Percentiles rank a stretch among this genome's conserved stretches.
Conservation (phyloP, 2,329 filamentous ascomycete genomes). For the Alternaria incomplexa region DNA sequence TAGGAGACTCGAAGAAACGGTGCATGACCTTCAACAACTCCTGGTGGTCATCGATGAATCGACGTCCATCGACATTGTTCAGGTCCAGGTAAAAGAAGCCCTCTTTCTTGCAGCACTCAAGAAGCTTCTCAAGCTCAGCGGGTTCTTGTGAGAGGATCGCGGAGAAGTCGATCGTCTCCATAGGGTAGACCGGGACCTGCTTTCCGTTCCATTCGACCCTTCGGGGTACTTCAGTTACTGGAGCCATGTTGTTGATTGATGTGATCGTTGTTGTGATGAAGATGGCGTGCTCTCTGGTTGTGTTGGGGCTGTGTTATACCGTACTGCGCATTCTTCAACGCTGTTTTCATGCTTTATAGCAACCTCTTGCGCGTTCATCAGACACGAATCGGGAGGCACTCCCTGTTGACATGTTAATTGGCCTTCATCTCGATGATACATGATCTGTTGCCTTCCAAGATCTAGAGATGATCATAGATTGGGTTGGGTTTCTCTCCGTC, state of each 20-base stretch:
- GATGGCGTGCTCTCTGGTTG: background rate
- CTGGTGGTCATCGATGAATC: constrained; percentile 60
- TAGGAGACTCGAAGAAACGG: constrained; percentile 60
- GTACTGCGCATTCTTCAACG: background rate
- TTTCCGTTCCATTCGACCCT: constrained; percentile 43
- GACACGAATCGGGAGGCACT: background rate
- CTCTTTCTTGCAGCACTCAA: constrained; percentile 57
- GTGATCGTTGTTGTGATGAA: background rate
- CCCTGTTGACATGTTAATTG: background rate
- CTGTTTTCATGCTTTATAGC: background rate
- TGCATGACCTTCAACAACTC: constrained; percentile 62
- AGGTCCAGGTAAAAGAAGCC: constrained; percentile 66
- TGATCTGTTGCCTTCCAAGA: background rate
- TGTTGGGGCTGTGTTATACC: background rate
- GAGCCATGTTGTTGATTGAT: constrained; percentile 26
- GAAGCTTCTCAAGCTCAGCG: constrained; percentile 59
- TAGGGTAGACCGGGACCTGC: constrained; percentile 35
- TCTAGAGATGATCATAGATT: constrained; percentile 1
- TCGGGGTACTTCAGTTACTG: constrained; percentile 24
- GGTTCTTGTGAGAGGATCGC: constrained; percentile 62
- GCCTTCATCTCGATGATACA: constrained; percentile 1
- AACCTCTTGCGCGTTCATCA: background rate
- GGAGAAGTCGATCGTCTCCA: constrained; percentile 59
- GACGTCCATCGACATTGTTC: constrained; percentile 59
- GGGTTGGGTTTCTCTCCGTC: background rate